These are phyloP conservation scores for Irpex sp. DNA, from an alignment of 1,284 basidiomycete genomes.

Conservation along the genomic window DNA sequence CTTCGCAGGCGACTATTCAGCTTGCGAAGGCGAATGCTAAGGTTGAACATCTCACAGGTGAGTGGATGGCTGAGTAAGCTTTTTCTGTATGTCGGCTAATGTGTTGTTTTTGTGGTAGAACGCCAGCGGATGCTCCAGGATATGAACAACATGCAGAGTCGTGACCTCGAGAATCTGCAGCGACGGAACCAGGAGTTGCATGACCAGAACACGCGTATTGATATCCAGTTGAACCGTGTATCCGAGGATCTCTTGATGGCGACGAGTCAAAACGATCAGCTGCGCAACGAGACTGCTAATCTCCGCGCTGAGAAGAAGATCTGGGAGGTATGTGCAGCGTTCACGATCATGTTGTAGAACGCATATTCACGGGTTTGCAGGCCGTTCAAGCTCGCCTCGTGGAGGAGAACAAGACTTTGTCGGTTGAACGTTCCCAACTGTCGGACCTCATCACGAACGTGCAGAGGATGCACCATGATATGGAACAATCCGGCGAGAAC, in stretches of 20 bases:
- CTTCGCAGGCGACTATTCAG: constrained; percentile 59
- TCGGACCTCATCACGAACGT: constrained; percentile 86
- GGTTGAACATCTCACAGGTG: constrained; percentile 71
- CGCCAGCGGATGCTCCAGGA: constrained; percentile 66
- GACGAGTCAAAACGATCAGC: constrained; percentile 60
- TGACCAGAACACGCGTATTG: constrained; percentile 62
- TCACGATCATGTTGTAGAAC: not conserved
- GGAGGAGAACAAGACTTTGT: constrained; percentile 80
- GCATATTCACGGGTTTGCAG: constrained; percentile 31
- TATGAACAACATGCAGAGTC: constrained; percentile 49
- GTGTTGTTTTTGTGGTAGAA: constrained; percentile 36
- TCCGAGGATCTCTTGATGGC: constrained; percentile 61
- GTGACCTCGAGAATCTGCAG: constrained; percentile 57
- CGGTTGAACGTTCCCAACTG: constrained; percentile 79
- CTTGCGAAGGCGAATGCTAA: constrained; percentile 82
- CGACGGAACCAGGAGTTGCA: constrained; percentile 67
- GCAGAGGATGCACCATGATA: constrained; percentile 85
- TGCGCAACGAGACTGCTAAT: constrained; percentile 82
- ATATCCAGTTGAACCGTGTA: constrained; percentile 54
- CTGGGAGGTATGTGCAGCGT: constrained; percentile 71
- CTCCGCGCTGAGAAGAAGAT: constrained; percentile 90
- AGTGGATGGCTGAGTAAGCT: constrained; percentile 19
- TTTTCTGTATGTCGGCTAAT: not conserved
- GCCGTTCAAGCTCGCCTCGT: constrained; percentile 75
- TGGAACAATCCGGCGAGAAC: constrained; percentile 79